A percentile compares a stretch with the other conserved stretches of the same genome.
phyloP scores from a whole-genome alignment of 2,329 filamentous ascomycete genomes.

The Coleophoma eucalyptorum region DNA sequence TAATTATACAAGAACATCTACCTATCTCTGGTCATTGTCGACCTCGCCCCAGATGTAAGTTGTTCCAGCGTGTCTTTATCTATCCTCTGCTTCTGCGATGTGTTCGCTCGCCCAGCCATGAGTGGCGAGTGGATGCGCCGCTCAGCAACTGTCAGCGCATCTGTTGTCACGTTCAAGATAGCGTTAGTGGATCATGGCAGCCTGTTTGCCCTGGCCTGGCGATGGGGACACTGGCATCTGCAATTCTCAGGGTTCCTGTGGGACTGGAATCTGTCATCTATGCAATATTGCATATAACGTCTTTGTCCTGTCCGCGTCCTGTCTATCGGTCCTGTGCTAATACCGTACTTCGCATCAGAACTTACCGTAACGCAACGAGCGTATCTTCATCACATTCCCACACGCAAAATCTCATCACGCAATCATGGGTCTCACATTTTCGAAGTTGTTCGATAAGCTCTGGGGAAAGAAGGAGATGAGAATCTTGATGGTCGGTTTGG shows the following conservation, averaged over 20 bases:
- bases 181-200: slow-evolving; percentile 3
- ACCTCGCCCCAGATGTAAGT: slow-evolving; percentile 22
- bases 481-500: slow-evolving; percentile 99
- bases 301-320: neutral
- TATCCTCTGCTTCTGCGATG: neutral
- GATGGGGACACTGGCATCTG: slow-evolving; percentile 1
- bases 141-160: slow-evolving; percentile 4
- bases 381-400: slow-evolving; percentile 30
- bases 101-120: neutral
- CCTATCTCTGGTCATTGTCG: slow-evolving; percentile 24
- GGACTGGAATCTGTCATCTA: slow-evolving; percentile 20
- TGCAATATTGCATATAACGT: neutral
- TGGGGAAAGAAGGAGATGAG: slow-evolving; percentile 99
- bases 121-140: slow-evolving; percentile 12
- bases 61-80: slow-evolving; percentile 4
- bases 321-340: slow-evolving; percentile 13
- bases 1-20: slow-evolving; percentile 22
- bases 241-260: slow-evolving; percentile 3
- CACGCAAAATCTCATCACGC: slow-evolving; percentile 39
- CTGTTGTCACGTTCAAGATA: slow-evolving; percentile 2
- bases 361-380: slow-evolving; percentile 18
- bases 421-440: slow-evolving; percentile 97
- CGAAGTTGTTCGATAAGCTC: slow-evolving; percentile 92
- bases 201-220: slow-evolving; percentile 2
- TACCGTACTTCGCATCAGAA: slow-evolving; percentile 6